Evolutionary conservation across 306 rosid genomes (phyloP).

Genomic region (Trichosanthes truncata): DNA sequence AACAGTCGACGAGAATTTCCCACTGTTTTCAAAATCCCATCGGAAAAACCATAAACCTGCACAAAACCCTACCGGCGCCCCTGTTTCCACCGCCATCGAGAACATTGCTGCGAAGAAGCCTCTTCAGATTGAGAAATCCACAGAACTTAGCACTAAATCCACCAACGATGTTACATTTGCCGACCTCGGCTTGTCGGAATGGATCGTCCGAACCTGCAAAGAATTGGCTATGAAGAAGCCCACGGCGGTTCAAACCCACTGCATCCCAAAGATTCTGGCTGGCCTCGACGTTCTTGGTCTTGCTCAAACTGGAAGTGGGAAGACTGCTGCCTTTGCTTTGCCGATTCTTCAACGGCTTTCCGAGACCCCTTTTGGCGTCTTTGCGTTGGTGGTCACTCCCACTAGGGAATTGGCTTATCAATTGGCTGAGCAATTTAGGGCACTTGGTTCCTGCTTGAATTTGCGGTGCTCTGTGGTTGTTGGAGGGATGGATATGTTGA

Average conservation of each 20-base stretch:
- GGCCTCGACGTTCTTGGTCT: conserved; percentile 74
- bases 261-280: conserved; percentile 61
- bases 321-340: conserved; percentile 90
- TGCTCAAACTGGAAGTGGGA: conserved; percentile 80
- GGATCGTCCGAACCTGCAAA: conserved; percentile 51
- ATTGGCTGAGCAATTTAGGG: conserved; percentile 70
- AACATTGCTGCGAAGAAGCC: neutral
- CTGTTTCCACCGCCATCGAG: neutral
- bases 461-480: conserved; percentile 61
- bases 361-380: conserved; percentile 60
- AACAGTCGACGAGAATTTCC: conserved; percentile 27
- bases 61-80: neutral
- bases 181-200: conserved; percentile 58
- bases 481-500: conserved; percentile 75
- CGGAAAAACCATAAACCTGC: conserved; percentile 16
- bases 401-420: conserved; percentile 80
- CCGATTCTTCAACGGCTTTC: conserved; percentile 73
- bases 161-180: conserved; percentile 21
- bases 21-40: conserved; percentile 32
- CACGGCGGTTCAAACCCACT: conserved; percentile 50
- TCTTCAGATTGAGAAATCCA: conserved; percentile 14
- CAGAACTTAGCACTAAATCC: neutral
- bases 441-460: conserved; percentile 55
- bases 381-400: conserved; percentile 69
- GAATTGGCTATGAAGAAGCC: conserved; percentile 66